Base-by-base conservation (phyloP, 2,329 filamentous ascomycete species). In the Arthrinium phaeospermum region DNA sequence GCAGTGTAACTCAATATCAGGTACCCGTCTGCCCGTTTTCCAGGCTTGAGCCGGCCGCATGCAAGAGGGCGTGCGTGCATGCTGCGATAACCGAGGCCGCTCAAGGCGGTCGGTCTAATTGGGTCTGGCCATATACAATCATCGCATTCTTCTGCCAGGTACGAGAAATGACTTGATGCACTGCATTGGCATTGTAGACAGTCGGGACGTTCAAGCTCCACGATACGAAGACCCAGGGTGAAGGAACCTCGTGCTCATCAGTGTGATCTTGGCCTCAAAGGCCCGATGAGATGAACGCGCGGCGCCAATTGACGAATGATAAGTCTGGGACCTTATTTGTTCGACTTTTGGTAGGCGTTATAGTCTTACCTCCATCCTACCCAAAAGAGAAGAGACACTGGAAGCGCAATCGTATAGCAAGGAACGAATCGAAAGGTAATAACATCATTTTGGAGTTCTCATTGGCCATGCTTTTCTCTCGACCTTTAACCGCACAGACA, bases 11-110 rank as follows among this genome's bases (percentile, higher is more conserved):
- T 64, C 57, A 64, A 64, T 41, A 64, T 41, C 57, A 64, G 57
- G 57, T 64, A 64, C 57, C 57, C 57, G 57, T 61, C 53, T 61
- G 53, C 53, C 53, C 53, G 53, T 61, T 61, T 61, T 22, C 53
- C 30, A 61, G 14, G 34, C 34, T 37, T n/a, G 57, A 4, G 19
- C 14, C 22, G 19, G 8, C 30, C 37, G 57, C 34, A 41, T 64
- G 34, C 34, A 41, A 41, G 34, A 41, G 30, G 57, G 57, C 57
- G 16, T 41, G 57, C 57, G 16, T 41, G 34, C 57, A 37, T 64
- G 34, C 30, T 64, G 57, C 57, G 57, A 64, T 64, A 64, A 64
- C 57, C 57, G 57, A 64, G 57, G 57, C 19, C 47, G 27, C 27
- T 37, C 27, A 16, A 22, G 14, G 27, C 34, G 27, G 27, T 0